Percentiles rank a stretch among this genome's conserved stretches.
Conservation (phyloP, 1,284 basidiomycete species). For the Ceratobasidium papillatum region DNA sequence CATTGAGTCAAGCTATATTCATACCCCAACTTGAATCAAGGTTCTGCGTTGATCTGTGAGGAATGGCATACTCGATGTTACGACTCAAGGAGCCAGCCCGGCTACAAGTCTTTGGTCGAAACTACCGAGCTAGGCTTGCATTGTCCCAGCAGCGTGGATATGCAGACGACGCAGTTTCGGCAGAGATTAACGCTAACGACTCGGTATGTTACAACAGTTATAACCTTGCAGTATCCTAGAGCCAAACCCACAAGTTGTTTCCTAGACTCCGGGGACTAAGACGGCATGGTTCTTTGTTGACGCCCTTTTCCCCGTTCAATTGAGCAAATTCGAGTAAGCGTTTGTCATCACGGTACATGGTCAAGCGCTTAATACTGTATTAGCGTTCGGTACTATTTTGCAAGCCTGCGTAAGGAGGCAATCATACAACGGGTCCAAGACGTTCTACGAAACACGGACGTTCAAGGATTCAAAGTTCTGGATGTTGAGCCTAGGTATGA, state of each 20-base stretch:
- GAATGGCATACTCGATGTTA: conserved; percentile 22
- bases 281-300: conserved; percentile 33
- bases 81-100: conserved; percentile 20
- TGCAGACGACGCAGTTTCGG: conserved; percentile 30
- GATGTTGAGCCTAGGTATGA: conserved; percentile 58
- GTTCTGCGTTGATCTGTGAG: background rate
- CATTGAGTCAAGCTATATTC: background rate
- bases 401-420: conserved; percentile 29
- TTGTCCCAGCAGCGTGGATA: conserved; percentile 1
- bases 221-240: background rate
- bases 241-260: background rate
- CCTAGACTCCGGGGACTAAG: conserved; percentile 30
- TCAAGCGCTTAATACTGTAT: background rate
- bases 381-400: conserved; percentile 25
- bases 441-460: conserved; percentile 52
- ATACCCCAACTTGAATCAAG: background rate
- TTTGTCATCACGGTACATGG: background rate
- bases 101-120: conserved; percentile 26
- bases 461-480: conserved; percentile 65
- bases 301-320: conserved; percentile 18
- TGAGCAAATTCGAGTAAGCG: conserved; percentile 33
- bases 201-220: conserved; percentile 6
- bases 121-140: conserved; percentile 17
- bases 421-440: conserved; percentile 19
- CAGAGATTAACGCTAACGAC: conserved; percentile 34